Base-by-base conservation (phyloP, 164 flowering plant species). In the Kalanchoe fedtschenkoi region DNA sequence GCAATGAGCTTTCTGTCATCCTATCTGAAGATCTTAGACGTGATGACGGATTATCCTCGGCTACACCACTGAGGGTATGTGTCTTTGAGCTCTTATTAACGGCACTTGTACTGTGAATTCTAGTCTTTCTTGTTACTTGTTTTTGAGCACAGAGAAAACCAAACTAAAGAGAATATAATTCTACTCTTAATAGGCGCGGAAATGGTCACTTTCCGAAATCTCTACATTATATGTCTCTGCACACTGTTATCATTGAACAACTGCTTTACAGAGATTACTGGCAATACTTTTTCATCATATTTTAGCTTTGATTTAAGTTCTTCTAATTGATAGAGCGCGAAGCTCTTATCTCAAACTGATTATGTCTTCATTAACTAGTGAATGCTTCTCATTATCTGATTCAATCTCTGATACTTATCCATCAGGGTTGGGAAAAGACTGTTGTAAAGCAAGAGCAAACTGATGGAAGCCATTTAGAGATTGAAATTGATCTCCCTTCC, bases 341-440 rank as follows among this genome's bases (percentile, higher is more conserved):
- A 37, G 39, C 11, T 37, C 39, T 5, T 37, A 37, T 37, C 39
- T 15, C 1, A 5, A 37, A 37, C 39, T 37, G 39, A 11, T 37
- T 6, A 6, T 37, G 11, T 37, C 39, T 8, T 2, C 39, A 37
- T 5, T 37, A 2, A 37, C 11, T 37, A 37, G 39, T 9, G 6
- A n/a, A 51, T 51, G 22, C 29, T 51, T 21, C 61, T 58, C 26
- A 0, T 33, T 33, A 34, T 15, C 39, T 32, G 28, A 58, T 58
- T 9, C n/a, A 21, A 34, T 58, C 41, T 17, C 38, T 32, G 35
- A 14, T 51, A 44, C 46, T 34, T 63, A 53, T 61, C 67, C 35
- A 29, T 13, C 78, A 87, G 99, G 96, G 99, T 39, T 95, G 99
- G 99, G 97, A 95, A 75, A 95, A 90, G 78, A 84, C 77, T 22